Base-by-base conservation (phyloP, 2,329 filamentous ascomycete genomes). In the Pestalotiopsis sp. region DNA sequence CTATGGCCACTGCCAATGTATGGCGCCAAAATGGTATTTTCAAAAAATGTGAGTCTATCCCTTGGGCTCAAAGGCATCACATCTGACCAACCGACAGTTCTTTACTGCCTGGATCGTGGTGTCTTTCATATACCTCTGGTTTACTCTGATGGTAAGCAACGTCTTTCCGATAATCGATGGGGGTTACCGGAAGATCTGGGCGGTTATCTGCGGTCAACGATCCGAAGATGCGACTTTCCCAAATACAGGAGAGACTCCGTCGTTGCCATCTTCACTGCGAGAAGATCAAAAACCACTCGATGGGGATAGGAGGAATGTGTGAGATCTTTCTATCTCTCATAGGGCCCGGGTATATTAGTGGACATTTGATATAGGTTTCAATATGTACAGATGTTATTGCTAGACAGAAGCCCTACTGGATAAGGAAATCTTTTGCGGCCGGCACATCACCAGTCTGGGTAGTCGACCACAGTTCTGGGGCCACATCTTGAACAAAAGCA, bases 1-100 rank as follows among this genome's bases (percentile, higher is more conserved):
- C 60, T 70, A 7, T 70, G 67, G 69, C 69, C 69, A 52, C 52
- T 70, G 27, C 62, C 69, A 1, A 70, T 70, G 69, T 70, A 68
- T 17, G 67, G 67, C 14, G 64, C 67, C n/a, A 64, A 65, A 13
- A 69, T 69, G 17, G 64, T 69, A 6, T 70, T 70, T 31, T 69
- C 67, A 6, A 70, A 70, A 58, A 20, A 57, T 20, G 52, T 58
- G n/a, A 17, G 52, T 58, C 2, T 1, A 23, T 27, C 13, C 20
- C n/a, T 58, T 23, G 52, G 2, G 23, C 20, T 52, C 45, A 52
- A 52, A 25, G 4, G 11, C n/a, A n/a, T 2, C n/a, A 12, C 25
- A 58, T n/a, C 12, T 58, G 25, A 27, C 52, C n/a, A 14, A n/a
- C 11, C 4, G 3, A 58, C 13, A 39, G 36, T 39, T 62, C 3